phyloP scores from a whole-genome alignment of 306 rosid species.

The Nissolia schottii region DNA sequence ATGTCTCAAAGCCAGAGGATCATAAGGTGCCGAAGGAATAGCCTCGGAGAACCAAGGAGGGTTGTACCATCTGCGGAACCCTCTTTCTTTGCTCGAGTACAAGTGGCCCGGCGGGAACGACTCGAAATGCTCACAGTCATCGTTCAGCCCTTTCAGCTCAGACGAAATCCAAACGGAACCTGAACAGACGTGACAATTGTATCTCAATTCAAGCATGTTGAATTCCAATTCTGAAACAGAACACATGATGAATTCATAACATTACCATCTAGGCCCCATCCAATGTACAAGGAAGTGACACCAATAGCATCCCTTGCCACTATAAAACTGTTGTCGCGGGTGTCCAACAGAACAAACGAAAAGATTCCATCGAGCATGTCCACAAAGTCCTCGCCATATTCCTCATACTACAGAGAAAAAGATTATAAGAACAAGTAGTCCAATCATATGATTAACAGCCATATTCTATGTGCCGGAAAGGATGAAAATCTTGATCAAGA shows the following conservation, averaged over 20 bases:
- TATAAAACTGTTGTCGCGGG: constrained; percentile 80
- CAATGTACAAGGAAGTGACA: constrained; percentile 81
- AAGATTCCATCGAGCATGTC: constrained; percentile 85
- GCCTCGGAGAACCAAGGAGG: constrained; percentile 82
- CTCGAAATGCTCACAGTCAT: constrained; percentile 76
- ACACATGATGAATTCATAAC: background rate
- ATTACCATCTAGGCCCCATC: constrained; percentile 84
- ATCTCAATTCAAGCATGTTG: background rate
- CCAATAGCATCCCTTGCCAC: constrained; percentile 89
- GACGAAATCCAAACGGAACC: constrained; percentile 88
- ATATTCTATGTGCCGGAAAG: background rate
- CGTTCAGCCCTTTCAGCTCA: constrained; percentile 68
- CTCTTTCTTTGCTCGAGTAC: constrained; percentile 75
- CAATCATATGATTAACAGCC: background rate
- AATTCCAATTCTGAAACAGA: background rate
- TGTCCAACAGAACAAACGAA: constrained; percentile 70
- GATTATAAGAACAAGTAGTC: background rate
- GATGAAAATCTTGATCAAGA: background rate
- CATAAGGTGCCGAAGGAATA: constrained; percentile 78
- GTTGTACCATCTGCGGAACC: constrained; percentile 69
- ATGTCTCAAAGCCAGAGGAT: constrained; percentile 59
- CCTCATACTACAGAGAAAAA: constrained; percentile 55
- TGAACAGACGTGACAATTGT: constrained; percentile 6
- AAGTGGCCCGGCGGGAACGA: constrained; percentile 76
- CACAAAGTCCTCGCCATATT: constrained; percentile 62